Evolutionary conservation across 2,329 filamentous ascomycete species (phyloP), one percentile per base, ranked within the genome.

Genomic region (Lasiodiplodia gonubiensis): DNA sequence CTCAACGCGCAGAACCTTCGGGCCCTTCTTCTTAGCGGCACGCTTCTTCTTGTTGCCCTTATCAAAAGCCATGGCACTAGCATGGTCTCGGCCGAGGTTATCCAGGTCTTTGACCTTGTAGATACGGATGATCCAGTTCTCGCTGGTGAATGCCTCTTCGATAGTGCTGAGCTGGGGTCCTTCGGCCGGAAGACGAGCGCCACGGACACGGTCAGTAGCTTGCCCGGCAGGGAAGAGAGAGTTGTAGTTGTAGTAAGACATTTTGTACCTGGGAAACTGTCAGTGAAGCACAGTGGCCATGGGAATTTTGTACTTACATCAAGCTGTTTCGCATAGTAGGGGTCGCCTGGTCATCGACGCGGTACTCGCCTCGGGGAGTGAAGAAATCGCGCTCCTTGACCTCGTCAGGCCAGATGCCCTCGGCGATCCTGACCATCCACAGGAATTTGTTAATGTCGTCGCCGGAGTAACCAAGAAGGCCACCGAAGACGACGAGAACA

Each of bases 401-500:
- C 85, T 99, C 94, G 72, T 98, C 93, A n/a, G 95, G 95, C 95
- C 95, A 99, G 81, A 99, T 98, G 71, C 95, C 95, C 82, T 99
- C 95, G 48, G 95, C 95, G 76, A 99, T 99, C 78, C 95, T 89
- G 68, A 99, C 94, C 96, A 99, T 99, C 95, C 95, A 99, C 73
- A 99, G 85, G 85, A 99, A 99, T 84, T 99, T 99, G 86, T 99
- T 99, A 84, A 99, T 97, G 77, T 99, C 95, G 74, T 99, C 95
- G 70, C 95, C 95, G 63, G 94, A 97, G 84, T 99, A 99, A 67
- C 96, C 96, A 48, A 99, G 85, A 68, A 99, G 88, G 78, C 93
- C 95, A 75, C 95, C 95, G 74, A 98, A 99, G 67, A 99, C 95
- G 23, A 99, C 89, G 66, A 99, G 86, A n/a, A 99, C 93, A 74